phyloP scores from a whole-genome alignment of 2,329 filamentous ascomycete species.

The Aspergillus floridensis region DNA sequence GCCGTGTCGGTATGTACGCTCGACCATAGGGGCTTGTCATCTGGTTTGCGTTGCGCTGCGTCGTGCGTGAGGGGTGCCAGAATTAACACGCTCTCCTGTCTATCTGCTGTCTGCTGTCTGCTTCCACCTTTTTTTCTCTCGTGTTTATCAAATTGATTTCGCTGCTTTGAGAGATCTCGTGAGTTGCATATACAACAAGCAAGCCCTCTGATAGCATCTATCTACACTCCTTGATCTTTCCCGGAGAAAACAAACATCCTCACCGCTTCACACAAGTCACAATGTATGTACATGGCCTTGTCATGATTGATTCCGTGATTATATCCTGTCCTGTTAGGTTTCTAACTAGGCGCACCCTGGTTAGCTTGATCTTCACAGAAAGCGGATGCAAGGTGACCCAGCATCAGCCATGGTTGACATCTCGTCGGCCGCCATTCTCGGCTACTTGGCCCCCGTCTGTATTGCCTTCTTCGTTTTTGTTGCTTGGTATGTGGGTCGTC shows the following conservation, averaged over 20 bases:
- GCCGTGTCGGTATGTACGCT: not conserved
- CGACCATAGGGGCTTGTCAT: not conserved
- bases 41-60: no score
- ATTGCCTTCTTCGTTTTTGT: conserved; percentile 17
- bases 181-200: no score
- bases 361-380: no score
- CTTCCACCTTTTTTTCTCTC: not conserved
- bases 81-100: not conserved
- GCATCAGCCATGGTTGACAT: conserved; percentile 1
- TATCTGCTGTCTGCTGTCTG: not conserved
- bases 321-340: not conserved
- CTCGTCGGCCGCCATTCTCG: conserved; percentile 14
- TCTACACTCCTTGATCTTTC: no score
- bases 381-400: not conserved
- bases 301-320: not conserved
- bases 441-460: conserved; percentile 19
- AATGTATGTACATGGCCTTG: not conserved
- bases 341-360: no score
- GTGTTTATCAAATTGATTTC: not conserved
- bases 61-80: not conserved
- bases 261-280: not conserved
- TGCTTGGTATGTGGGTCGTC: conserved; percentile 14
- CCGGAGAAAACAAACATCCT: no score
- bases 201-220: no score
- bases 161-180: no score